Base-by-base conservation (phyloP, 805 yeast genomes). In the Yamadazyma insecticola region DNA sequence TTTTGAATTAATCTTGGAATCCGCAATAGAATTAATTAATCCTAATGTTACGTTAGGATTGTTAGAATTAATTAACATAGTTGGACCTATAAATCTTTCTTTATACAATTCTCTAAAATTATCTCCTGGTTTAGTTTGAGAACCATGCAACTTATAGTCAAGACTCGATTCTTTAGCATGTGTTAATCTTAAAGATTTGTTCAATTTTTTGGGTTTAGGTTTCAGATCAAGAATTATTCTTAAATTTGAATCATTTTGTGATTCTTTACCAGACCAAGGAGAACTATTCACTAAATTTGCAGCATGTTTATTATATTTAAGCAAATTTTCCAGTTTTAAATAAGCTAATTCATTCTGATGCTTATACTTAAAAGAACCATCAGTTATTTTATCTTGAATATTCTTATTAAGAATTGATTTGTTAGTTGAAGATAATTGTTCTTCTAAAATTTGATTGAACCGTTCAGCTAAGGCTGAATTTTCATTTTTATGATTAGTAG, bases 11-110 rank as follows among this genome's bases (percentile, higher is more conserved):
- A 88, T 85, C 29, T 76, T 63, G 22, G 78, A 76, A 44, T 82
- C 86, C 0, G 96, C 96, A 30, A 86, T 44, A 0, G 87, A 72
- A 26, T 69, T 72, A 16, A 82, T 73, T 36, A 74, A 51, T 19
- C 74, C 79, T 28, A 74, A 57, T 4, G 73, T 55, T 1, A 70
- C 49, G 0, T 66, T 48, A 17, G 72, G 60, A 3, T 67, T 55
- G 15, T 67, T 57, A 7, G 64, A 53, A 16, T 65, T 53, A n/a
- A 55, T 29, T 10, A 76, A 54, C 57, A 69, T 63, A 10, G 72
- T 55, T 0, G 82, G 81, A 0, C 83, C 81, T 6, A 75, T 49
- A 16, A 84, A 65, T 33, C 77, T 58, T 49, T 83, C 92, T 22
- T 69, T 70, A 47, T 83, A 82, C 43, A 76, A 45, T 30, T 78